These are phyloP conservation scores for Phylloporus sp. DNA, from an alignment of 768 basidiomycete species.

Conservation along the genomic window DNA sequence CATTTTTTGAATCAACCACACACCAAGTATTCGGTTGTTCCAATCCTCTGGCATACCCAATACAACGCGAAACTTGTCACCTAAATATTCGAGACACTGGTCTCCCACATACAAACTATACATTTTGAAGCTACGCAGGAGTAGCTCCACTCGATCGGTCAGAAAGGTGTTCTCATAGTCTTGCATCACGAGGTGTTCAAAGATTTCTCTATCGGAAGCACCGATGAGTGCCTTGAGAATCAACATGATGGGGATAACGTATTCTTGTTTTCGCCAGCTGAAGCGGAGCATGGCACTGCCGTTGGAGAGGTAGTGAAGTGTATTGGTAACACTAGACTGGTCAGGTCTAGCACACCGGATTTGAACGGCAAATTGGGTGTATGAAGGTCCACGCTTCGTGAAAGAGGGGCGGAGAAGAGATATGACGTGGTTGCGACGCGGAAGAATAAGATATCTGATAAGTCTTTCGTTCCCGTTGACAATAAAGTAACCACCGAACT, in stretches of 20 bases:
- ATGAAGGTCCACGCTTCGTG: conserved; percentile 87
- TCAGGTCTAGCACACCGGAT: conserved; percentile 94
- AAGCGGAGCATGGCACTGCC: conserved; percentile 97
- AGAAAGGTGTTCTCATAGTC: conserved; percentile 97
- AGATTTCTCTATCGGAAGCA: conserved; percentile 93
- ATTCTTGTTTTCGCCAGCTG: conserved; percentile 97
- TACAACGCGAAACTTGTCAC: conserved; percentile 94
- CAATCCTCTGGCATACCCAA: conserved; percentile 90
- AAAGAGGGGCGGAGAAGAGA: conserved; percentile 91
- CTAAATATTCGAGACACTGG: conserved; percentile 91
- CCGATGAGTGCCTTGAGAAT: conserved; percentile 89
- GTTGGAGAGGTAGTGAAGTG: conserved; percentile 94
- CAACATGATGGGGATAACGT: conserved; percentile 95
- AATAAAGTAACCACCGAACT: conserved; percentile 98
- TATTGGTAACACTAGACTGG: conserved; percentile 91
- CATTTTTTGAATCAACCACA: conserved; percentile 78
- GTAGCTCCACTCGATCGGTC: conserved; percentile 92
- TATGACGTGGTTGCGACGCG: conserved; percentile 92
- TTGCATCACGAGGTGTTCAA: conserved; percentile 93
- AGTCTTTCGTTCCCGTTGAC: conserved; percentile 99
- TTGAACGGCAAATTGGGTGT: conserved; percentile 91
- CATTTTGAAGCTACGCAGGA: conserved; percentile 92
- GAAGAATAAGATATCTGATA: conserved; percentile 95
- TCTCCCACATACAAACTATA: conserved; percentile 84
- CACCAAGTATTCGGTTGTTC: conserved; percentile 77